These are phyloP conservation scores for Rhodotorula sp. DNA, from an alignment of 1,284 basidiomycete species.

Conservation along the genomic window DNA sequence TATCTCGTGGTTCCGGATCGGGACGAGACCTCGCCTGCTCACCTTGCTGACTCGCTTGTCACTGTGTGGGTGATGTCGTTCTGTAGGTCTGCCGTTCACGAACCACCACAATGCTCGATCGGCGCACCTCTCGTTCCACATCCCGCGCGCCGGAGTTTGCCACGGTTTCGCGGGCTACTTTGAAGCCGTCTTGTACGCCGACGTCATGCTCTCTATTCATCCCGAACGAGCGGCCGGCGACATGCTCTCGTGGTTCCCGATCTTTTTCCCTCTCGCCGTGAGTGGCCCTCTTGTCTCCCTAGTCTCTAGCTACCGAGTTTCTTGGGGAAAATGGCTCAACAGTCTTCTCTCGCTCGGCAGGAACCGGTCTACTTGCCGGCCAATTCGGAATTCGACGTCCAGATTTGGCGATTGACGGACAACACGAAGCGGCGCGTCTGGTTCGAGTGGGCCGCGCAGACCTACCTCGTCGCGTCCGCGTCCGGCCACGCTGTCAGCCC, in stretches of 20 bases:
- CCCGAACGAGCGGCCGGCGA: constrained; percentile 85
- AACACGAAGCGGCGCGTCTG: constrained; percentile 71
- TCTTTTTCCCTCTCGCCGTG: constrained; percentile 86
- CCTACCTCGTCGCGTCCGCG: constrained; percentile 65
- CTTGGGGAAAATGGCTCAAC: neutral
- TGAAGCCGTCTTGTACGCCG: constrained; percentile 86
- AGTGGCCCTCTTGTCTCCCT: constrained; percentile 30
- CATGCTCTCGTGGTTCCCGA: constrained; percentile 98
- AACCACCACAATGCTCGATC: constrained; percentile 53
- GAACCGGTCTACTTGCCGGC: constrained; percentile 91
- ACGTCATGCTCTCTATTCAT: constrained; percentile 88
- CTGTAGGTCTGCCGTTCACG: constrained; percentile 48
- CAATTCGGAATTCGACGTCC: constrained; percentile 85
- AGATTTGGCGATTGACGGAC: constrained; percentile 90
- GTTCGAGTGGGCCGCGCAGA: constrained; percentile 98
- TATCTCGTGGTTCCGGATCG: no score
- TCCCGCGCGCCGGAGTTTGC: constrained; percentile 89
- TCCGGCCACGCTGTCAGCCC: constrained; percentile 8
- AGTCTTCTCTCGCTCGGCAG: constrained; percentile 50
- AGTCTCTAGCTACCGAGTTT: neutral
- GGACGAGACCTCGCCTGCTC: neutral
- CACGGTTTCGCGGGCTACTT: constrained; percentile 99
- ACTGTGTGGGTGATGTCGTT: no score
- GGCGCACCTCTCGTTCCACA: constrained; percentile 71
- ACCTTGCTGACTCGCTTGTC: neutral